Conservation (phyloP, 345 rosid species). For the Arabidopsis arenosa region DNA sequence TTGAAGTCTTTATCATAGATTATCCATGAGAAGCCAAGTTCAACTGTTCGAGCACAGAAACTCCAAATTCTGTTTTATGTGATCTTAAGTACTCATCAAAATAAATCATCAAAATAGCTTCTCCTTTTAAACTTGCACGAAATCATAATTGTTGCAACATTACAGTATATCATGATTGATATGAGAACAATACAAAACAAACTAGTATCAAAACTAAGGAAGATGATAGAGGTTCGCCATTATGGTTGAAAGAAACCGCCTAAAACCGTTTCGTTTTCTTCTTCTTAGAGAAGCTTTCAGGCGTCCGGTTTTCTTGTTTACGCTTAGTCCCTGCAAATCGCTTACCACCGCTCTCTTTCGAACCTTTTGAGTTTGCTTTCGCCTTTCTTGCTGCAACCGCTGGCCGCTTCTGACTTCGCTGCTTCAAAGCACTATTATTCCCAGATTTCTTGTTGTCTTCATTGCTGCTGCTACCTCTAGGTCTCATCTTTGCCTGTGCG, state of each 20-base stretch:
- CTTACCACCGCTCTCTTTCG: slow-evolving; percentile 49
- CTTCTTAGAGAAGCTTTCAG: slow-evolving; percentile 57
- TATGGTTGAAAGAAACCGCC: background rate
- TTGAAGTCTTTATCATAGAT: background rate
- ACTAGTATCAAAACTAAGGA: slow-evolving; percentile 34
- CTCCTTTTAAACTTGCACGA: slow-evolving; percentile 6
- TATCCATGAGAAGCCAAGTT: background rate
- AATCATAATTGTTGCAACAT: slow-evolving; percentile 31
- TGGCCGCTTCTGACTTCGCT: slow-evolving; percentile 64
- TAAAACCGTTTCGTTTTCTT: slow-evolving; percentile 60
- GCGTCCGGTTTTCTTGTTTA: slow-evolving; percentile 67
- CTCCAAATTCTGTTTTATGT: background rate
- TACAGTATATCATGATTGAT: slow-evolving; percentile 33
- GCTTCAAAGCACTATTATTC: slow-evolving; percentile 48
- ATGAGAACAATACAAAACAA: slow-evolving; percentile 6
- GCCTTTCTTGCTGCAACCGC: slow-evolving; percentile 87
- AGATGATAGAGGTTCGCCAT: slow-evolving; percentile 17
- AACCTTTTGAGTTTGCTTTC: slow-evolving; percentile 54
- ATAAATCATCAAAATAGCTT: slow-evolving; percentile 20
- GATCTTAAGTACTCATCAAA: background rate
- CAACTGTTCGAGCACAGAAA: background rate
- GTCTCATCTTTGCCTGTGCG: slow-evolving; percentile 46
- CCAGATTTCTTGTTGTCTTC: slow-evolving; percentile 20
- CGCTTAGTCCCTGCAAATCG: slow-evolving; percentile 64
- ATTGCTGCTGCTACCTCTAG: slow-evolving; percentile 40